Conservation (phyloP, 73 alveolate genomes). For the Paramecium octaurelia region DNA sequence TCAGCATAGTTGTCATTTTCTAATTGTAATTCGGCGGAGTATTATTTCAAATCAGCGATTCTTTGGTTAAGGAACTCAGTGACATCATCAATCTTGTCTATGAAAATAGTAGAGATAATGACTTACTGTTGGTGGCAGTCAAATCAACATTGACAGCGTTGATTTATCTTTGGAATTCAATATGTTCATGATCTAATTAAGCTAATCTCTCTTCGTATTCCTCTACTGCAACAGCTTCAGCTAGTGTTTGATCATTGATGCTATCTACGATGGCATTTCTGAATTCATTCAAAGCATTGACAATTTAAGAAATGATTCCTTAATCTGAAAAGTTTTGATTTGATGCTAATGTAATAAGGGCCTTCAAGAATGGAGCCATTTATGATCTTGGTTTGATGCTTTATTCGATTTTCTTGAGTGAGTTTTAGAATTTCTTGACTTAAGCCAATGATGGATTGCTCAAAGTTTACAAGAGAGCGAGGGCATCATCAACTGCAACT, state of each 20-base stretch:
- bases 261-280: conserved; percentile 31
- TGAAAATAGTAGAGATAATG: not conserved
- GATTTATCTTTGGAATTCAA: conserved; percentile 30
- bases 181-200: conserved; percentile 9
- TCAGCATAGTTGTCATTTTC: conserved; percentile 25
- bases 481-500: conserved; percentile 43
- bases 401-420: not conserved
- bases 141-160: conserved; percentile 44
- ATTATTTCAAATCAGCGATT: not conserved
- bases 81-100: conserved; percentile 10
- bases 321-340: conserved; percentile 27
- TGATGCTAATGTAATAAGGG: conserved; percentile 13
- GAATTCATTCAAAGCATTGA: conserved; percentile 30
- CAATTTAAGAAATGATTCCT: not conserved
- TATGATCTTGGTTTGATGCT: conserved; percentile 31
- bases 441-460: not conserved
- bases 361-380: conserved; percentile 35
- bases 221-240: not conserved
- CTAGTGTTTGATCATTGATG: not conserved
- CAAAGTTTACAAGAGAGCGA: not conserved
- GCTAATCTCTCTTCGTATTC: conserved; percentile 16
- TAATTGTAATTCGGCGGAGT: not conserved
- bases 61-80: not conserved
- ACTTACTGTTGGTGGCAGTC: not conserved
- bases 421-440: conserved; percentile 39